phyloP scores from a whole-genome alignment of 1,139 yeast genomes.

The Yamadazyma atlantica region DNA sequence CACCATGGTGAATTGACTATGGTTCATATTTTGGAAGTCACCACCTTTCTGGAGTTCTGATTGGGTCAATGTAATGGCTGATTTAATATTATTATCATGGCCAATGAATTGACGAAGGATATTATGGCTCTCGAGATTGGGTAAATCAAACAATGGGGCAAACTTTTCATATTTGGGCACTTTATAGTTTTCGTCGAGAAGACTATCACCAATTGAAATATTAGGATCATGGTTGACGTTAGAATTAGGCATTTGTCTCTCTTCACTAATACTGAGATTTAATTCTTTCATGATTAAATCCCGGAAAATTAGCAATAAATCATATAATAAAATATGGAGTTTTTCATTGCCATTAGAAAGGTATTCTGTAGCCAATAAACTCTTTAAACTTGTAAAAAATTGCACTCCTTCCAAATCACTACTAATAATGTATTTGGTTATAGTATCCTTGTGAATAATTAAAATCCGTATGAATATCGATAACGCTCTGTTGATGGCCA shows the following conservation, averaged over 20 bases:
- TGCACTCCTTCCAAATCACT: conserved; percentile 30
- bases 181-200: neutral
- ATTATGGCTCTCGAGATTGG: conserved; percentile 32
- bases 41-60: conserved; percentile 35
- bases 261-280: neutral
- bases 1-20: conserved; percentile 24
- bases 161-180: conserved; percentile 9
- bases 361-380: conserved; percentile 43
- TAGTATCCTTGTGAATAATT: conserved; percentile 53
- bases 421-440: conserved; percentile 31
- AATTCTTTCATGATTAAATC: conserved; percentile 26
- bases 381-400: conserved; percentile 46
- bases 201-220: neutral
- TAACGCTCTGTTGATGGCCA: conserved; percentile 8
- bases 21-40: conserved; percentile 34
- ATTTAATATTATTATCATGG: conserved; percentile 21
- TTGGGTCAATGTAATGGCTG: conserved; percentile 33
- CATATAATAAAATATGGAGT: conserved; percentile 60
- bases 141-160: conserved; percentile 28
- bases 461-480: conserved; percentile 55
- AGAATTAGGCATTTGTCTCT: neutral
- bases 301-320: conserved; percentile 59
- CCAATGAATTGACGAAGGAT: conserved; percentile 22
- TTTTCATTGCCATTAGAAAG: conserved; percentile 44
- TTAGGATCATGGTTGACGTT: neutral